Base-by-base conservation (phyloP, 495 filamentous ascomycete species). In the Neurospora sp. region DNA sequence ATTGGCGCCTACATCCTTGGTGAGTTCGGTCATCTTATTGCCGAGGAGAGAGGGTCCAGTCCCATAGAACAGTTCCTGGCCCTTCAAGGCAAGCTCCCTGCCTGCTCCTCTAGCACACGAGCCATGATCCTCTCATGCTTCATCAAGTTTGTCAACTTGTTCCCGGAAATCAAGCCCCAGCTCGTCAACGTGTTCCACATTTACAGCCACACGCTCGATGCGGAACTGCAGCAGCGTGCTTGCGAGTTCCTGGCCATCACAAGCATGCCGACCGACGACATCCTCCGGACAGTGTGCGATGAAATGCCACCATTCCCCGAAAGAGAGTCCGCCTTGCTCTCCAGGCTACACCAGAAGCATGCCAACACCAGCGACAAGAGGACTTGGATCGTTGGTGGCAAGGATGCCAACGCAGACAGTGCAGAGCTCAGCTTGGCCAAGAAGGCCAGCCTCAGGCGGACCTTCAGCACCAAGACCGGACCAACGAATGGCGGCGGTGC, bases 281-380 rank as follows among this genome's bases (percentile, higher is more conserved):
- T 99, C 20, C 86, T 99, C 12, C 92, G 96, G 69, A 98, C 96
- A 2, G 92, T 99, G 1, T 97, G 93, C 82, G 96, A 99, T 78
- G 96, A 99, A 79, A 98, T 99, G 96, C 96, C 96, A 16, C 94
- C 96, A 0, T 99, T 98, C 84, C 96, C 96, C 0, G 94, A 99
- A 81, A 89, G 96, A 70, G 89, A 95, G 23, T 98, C 94, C 5
- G 96, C 96, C 3, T 85, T 99, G 38, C 84, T 99, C 37, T 98
- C 94, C 16, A 88, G 96, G 42, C 88, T 99, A 39, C 96, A 98
- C 81, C 92, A 96, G 83, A 97, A 94, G 82, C 94, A 96, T 76
- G 92, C 92, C 23, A 90, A 91, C 66, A 94, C 93, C 4, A 95
- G 91, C 77, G 96, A 98, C 80, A 97, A 94, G 83, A 88, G 96